Percentiles rank a stretch among this genome's conserved stretches.
Conservation (phyloP, 768 basidiomycete species). For the Hemileccinum impolitum region DNA sequence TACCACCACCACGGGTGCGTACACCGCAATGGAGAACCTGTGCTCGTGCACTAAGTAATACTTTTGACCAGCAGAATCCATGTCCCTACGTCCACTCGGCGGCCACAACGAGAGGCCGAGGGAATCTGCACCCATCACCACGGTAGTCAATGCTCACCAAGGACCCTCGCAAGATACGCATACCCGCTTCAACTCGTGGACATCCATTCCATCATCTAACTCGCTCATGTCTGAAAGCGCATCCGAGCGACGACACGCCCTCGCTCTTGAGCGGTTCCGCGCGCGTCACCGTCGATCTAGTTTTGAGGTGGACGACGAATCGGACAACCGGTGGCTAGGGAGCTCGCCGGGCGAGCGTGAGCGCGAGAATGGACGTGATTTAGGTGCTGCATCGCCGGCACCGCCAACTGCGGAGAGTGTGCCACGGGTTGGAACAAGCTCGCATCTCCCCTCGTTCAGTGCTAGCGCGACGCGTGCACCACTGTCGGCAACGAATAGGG, state of each 20-base stretch:
- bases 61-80: constrained; percentile 12
- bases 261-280: constrained; percentile 36
- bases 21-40: not conserved
- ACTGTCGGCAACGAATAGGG: constrained; percentile 1
- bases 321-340: constrained; percentile 21
- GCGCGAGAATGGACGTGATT: constrained; percentile 9
- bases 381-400: constrained; percentile 11
- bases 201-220: constrained; percentile 35
- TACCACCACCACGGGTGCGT: constrained; percentile 15
- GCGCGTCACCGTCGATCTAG: constrained; percentile 19
- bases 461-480: not conserved
- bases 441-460: constrained; percentile 8
- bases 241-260: constrained; percentile 38
- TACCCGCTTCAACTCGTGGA: constrained; percentile 24
- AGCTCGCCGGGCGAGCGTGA: constrained; percentile 17
- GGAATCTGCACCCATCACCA: constrained; percentile 9
- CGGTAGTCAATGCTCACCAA: constrained; percentile 4
- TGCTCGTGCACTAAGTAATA: constrained; percentile 2
- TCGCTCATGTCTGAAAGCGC: constrained; percentile 44
- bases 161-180: constrained; percentile 13
- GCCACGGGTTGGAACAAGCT: constrained; percentile 4
- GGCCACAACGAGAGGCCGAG: constrained; percentile 16
- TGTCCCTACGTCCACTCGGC: constrained; percentile 11
- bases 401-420: constrained; percentile 14
- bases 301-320: constrained; percentile 24